These are phyloP conservation scores for Euphrasia confusa DNA, from an alignment of 257 asterid species.

Conservation along the genomic window DNA sequence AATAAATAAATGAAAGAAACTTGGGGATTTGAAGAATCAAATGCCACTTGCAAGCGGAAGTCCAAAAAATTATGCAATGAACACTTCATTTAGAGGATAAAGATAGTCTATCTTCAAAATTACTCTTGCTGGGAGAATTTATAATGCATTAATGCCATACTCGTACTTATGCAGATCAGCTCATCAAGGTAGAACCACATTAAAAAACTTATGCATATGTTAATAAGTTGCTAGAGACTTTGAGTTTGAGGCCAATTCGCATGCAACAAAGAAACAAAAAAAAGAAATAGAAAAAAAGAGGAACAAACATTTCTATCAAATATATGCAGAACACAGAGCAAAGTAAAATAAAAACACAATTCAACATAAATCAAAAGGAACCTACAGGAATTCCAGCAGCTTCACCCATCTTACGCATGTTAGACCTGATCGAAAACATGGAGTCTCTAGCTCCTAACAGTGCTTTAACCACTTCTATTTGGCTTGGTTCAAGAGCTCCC, in stretches of 20 bases:
- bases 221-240: constrained; percentile 5
- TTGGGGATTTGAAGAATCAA: not conserved
- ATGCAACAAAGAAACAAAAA: not conserved
- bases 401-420: constrained; percentile 90
- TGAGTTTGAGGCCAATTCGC: not conserved
- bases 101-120: not conserved
- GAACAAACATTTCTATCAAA: not conserved
- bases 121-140: constrained; percentile 9
- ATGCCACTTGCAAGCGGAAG: not conserved
- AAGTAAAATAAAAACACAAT: constrained; percentile 4
- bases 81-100: not conserved
- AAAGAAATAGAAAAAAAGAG: not conserved
- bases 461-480: constrained; percentile 56
- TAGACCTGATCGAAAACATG: constrained; percentile 74
- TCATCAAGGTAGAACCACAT: constrained; percentile 3
- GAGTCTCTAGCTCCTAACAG: constrained; percentile 85
- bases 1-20: not conserved
- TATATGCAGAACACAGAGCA: not conserved
- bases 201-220: not conserved
- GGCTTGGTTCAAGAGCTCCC: constrained; percentile 41
- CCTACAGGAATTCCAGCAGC: constrained; percentile 94
- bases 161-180: not conserved
- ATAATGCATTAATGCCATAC: too few species aligned
- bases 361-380: constrained; percentile 19
- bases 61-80: not conserved